A percentile compares a stretch with the other conserved stretches of the same genome.
Conservation (phyloP, 73 alveolate genomes). For the Diophrys sp. region DNA sequence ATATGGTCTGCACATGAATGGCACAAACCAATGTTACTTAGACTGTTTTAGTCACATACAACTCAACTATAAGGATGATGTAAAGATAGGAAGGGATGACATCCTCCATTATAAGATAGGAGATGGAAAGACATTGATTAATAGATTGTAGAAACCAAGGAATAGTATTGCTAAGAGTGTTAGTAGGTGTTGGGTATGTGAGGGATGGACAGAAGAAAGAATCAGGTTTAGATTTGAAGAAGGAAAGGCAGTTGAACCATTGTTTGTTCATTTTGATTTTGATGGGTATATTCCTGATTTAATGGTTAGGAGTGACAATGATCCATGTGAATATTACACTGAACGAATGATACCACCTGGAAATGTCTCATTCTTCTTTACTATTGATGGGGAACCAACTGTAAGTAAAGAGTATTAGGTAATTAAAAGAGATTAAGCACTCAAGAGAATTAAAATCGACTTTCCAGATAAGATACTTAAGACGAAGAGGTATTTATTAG, state of each 20-base stretch:
- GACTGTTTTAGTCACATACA: background rate
- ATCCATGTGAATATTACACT: background rate
- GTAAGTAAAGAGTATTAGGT: background rate
- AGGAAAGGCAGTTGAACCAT: conserved; percentile 9
- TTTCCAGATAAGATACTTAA: background rate
- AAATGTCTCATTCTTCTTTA: conserved; percentile 13
- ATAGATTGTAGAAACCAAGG: conserved; percentile 1
- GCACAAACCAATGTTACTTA: conserved; percentile 70
- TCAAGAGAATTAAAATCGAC: background rate
- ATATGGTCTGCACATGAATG: too few species aligned
- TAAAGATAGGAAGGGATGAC: background rate
- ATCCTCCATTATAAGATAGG: too few species aligned
- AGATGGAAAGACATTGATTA: conserved; percentile 4
- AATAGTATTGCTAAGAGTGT: background rate
- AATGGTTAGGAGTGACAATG: conserved; percentile 1
- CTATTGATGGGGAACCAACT: conserved; percentile 14
- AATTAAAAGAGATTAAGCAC: background rate
- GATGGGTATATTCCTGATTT: conserved; percentile 28
- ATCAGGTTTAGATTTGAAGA: conserved; percentile 40
- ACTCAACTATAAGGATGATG: background rate
- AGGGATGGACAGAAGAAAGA: conserved; percentile 87
- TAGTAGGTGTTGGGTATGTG: conserved; percentile 85
- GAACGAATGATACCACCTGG: conserved; percentile 48
- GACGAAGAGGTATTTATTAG: conserved; percentile 11
- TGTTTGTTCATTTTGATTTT: conserved; percentile 35